phyloP scores from a whole-genome alignment of 495 filamentous ascomycete species.

The Hyaloscypha bicolor region DNA sequence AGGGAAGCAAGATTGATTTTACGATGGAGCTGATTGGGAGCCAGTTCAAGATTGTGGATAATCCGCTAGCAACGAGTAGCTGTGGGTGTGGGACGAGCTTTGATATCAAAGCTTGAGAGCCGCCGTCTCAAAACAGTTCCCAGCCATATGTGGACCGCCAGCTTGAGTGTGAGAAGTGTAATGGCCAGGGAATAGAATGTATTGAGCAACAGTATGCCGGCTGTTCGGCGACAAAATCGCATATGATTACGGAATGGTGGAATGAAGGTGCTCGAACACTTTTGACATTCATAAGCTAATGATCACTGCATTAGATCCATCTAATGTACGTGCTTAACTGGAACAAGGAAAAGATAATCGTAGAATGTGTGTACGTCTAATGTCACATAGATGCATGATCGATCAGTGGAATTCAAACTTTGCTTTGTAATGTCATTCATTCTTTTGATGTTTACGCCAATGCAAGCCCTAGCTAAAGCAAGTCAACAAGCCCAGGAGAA shows the following conservation, averaged over 20 bases:
- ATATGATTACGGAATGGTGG: no score
- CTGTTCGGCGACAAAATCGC: no score
- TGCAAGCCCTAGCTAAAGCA: slow-evolving; percentile 22
- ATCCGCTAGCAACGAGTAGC: slow-evolving; percentile 86
- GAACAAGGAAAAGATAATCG: no score
- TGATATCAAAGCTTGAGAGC: slow-evolving; percentile 70
- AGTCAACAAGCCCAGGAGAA: slow-evolving; percentile 13
- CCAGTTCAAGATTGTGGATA: slow-evolving; percentile 95
- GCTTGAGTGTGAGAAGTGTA: not conserved
- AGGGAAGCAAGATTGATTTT: slow-evolving; percentile 92
- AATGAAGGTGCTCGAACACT: no score
- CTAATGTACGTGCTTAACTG: no score
- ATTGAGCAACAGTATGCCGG: not conserved
- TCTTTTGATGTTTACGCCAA: slow-evolving; percentile 21
- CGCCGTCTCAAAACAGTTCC: not conserved
- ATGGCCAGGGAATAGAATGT: not conserved
- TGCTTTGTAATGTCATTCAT: slow-evolving; percentile 16
- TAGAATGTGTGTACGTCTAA: no score
- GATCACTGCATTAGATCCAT: no score
- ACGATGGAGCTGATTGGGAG: slow-evolving; percentile 97
- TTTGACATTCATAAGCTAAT: no score
- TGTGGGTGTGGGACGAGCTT: slow-evolving; percentile 99
- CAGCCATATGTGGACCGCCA: not conserved
- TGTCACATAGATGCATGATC: no score
- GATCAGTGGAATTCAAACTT: no score